Evolutionary conservation across 148 eudicot genomes (phyloP).

Genomic region (Chenopodium berlandieri): DNA sequence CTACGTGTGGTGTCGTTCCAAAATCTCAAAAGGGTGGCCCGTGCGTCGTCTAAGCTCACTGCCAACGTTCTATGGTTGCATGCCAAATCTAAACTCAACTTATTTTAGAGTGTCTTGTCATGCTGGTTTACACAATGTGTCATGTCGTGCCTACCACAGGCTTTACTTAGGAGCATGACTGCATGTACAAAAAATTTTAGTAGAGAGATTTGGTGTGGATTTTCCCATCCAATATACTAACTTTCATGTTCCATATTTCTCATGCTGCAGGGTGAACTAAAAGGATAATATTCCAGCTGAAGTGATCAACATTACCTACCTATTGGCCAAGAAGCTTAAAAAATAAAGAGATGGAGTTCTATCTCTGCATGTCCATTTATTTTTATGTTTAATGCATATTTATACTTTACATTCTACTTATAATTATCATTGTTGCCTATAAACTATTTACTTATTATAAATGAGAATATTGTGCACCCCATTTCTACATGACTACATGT

Average conservation of each 20-base stretch:
- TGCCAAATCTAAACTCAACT: too few species aligned
- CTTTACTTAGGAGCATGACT: not conserved
- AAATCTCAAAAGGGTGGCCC: too few species aligned
- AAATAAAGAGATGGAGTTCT: constrained; percentile 6
- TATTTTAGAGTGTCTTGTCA: too few species aligned
- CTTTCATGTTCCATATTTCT: not conserved
- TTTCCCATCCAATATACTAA: not conserved
- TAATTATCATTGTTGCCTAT: not conserved
- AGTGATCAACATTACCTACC: not conserved
- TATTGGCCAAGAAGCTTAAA: not conserved
- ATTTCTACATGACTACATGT: not conserved
- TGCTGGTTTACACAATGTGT: too few species aligned
- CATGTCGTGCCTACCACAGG: too few species aligned
- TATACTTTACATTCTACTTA: not conserved
- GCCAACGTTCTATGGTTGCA: too few species aligned
- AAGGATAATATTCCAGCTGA: not conserved
- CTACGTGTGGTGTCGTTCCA: too few species aligned
- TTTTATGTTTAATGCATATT: not conserved
- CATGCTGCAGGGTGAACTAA: constrained; percentile 28
- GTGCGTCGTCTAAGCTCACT: too few species aligned
- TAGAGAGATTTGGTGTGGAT: not conserved
- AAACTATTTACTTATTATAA: not conserved
- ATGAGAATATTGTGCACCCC: not conserved
- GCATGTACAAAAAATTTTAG: not conserved
- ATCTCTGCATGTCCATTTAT: not conserved